Base-by-base conservation (phyloP, 2,329 filamentous ascomycete genomes). In the Clonostachys chloroleuca region DNA sequence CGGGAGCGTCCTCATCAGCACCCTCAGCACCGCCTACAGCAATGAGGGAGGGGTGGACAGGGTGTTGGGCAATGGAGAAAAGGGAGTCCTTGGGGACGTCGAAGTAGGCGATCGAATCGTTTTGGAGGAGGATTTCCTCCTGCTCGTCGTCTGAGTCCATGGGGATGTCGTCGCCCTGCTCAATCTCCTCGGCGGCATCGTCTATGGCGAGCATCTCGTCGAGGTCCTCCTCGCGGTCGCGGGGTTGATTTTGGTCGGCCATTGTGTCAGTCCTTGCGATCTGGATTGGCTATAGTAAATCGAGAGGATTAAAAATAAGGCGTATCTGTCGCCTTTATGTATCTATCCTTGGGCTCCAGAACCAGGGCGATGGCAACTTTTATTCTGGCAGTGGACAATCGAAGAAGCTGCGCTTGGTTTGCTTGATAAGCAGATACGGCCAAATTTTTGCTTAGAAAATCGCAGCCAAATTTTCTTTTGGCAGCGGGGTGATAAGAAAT, bases 61-160 rank as follows among this genome's bases (percentile, higher is more conserved):
- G 94, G 65, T 99, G 94, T 64, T 96, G 90, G 16, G 92, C 90
- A 64, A 99, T 94, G 68, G 89, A 84, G 74, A 96, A 99, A 60
- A 99, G 87, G 51, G 87, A 92, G 77, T 96, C 91, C 57, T 84
- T 87, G 73, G 96, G 90, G 35, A 72, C 68, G 73, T 97, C 94
- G 62, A 97, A 96, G 74, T 95, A 92, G 50, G 90, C 92, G 55
- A 86, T 77, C 54, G 90, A 95, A 75, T 99, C 92, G 75, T 97
- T 99, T 52, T 94, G 83, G 7, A 97, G 77, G 40, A 81, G 71
- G 40, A 96, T 83, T 64, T 94, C 89, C 56, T 84, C 78, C 75
- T 47, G 43, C 33, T 88, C 86, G 46, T 84, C 82, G 50, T 80
- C 81, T 5, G 83, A 87, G 60, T 92, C 89, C 89, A 96, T 95